Percentiles rank a stretch among this genome's conserved stretches.
Evolutionary conservation across 1,284 basidiomycete species (phyloP).

Genomic region (Trichosporon sp.): DNA sequence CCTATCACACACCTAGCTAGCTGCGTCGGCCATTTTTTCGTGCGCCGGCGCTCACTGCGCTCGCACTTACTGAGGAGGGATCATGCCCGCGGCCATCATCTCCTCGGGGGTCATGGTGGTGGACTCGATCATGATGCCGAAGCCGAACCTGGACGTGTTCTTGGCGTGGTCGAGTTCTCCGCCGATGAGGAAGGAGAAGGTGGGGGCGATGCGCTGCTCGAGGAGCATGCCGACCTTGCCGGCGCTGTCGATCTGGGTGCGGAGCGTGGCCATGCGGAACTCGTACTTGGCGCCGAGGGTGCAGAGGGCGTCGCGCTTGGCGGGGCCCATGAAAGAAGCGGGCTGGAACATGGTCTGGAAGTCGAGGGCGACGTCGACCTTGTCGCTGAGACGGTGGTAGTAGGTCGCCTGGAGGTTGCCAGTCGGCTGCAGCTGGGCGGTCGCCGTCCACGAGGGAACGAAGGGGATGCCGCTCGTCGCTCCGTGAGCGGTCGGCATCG

Average conservation of each 20-base stretch:
- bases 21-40: background rate
- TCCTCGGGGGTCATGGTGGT: conserved; percentile 55
- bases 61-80: conserved; percentile 38
- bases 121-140: conserved; percentile 92
- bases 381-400: conserved; percentile 93
- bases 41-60: background rate
- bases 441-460: conserved; percentile 82
- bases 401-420: conserved; percentile 91
- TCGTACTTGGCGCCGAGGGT: conserved; percentile 97
- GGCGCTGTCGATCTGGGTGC: conserved; percentile 86
- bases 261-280: conserved; percentile 87
- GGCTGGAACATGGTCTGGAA: conserved; percentile 79
- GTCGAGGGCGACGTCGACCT: conserved; percentile 98
- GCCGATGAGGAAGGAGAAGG: conserved; percentile 89
- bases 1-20: conserved; percentile 14
- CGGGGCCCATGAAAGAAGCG: conserved; percentile 58
- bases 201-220: conserved; percentile 93
- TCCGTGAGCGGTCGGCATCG: conserved; percentile 37
- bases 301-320: conserved; percentile 84
- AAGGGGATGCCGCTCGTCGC: conserved; percentile 37
- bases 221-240: conserved; percentile 93
- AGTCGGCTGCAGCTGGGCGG: conserved; percentile 80
- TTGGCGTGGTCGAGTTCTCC: conserved; percentile 99
- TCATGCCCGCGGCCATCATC: conserved; percentile 56
- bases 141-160: conserved; percentile 90